phyloP scores from a whole-genome alignment of 192 early-diverging fungal genomes.

The Podila clonocystis region DNA sequence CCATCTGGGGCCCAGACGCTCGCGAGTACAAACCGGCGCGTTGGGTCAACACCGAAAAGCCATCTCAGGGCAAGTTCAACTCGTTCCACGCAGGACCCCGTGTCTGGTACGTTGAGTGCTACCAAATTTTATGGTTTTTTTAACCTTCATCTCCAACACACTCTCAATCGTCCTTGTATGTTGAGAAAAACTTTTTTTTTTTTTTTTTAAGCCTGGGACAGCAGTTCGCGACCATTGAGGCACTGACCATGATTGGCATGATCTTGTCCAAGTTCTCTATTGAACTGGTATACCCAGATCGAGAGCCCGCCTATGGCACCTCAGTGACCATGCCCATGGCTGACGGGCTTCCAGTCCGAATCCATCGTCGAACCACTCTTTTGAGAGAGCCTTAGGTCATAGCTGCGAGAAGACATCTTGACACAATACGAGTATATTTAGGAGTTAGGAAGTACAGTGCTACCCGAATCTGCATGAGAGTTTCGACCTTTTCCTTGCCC shows the following conservation, averaged over 20 bases:
- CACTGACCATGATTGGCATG: constrained; percentile 25
- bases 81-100: constrained; percentile 67
- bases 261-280: constrained; percentile 36
- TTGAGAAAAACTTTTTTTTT: neutral
- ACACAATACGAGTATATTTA: too few species aligned
- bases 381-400: too few species aligned
- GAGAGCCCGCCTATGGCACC: constrained; percentile 13
- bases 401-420: too few species aligned
- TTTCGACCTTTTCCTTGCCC: too few species aligned
- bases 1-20: constrained; percentile 73
- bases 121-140: too few species aligned
- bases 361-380: neutral
- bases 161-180: too few species aligned
- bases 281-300: constrained; percentile 27
- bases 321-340: constrained; percentile 52
- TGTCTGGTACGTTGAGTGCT: constrained; percentile 19
- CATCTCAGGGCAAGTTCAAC: constrained; percentile 55
- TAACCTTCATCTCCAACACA: too few species aligned
- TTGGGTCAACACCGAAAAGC: constrained; percentile 61
- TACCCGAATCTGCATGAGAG: too few species aligned
- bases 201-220: constrained; percentile 52
- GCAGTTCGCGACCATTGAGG: constrained; percentile 51
- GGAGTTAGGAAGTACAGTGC: too few species aligned
- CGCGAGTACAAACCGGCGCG: constrained; percentile 69
- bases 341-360: constrained; percentile 33